These are phyloP conservation scores for Boletus patriciae DNA, from an alignment of 768 basidiomycete species.

Conservation along the genomic window DNA sequence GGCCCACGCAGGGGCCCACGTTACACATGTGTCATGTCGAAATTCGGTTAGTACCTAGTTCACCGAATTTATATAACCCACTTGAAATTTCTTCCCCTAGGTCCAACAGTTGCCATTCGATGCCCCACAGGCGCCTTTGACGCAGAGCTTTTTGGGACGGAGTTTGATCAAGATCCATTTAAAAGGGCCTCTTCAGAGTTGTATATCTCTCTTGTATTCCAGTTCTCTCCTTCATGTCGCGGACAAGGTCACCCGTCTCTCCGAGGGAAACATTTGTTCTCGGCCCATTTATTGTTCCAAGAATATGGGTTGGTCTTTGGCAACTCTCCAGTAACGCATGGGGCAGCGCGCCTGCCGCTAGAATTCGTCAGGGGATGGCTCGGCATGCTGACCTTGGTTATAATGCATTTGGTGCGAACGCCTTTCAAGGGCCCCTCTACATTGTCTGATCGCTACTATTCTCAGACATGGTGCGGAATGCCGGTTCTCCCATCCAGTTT, in stretches of 20 bases:
- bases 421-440: constrained; percentile 9
- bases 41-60: constrained; percentile 12
- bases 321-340: constrained; percentile 85
- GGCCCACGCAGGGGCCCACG: background rate
- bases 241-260: constrained; percentile 9
- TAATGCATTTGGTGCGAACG: constrained; percentile 44
- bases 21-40: constrained; percentile 11
- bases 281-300: constrained; percentile 57
- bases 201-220: constrained; percentile 9
- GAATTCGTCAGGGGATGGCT: constrained; percentile 67
- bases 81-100: background rate
- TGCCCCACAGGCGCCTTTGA: constrained; percentile 4
- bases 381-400: constrained; percentile 58
- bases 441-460: constrained; percentile 7
- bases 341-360: constrained; percentile 69
- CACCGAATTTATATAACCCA: constrained; percentile 13
- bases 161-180: constrained; percentile 32
- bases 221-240: constrained; percentile 22
- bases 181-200: constrained; percentile 16
- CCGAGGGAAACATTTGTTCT: constrained; percentile 50
- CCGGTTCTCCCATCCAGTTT: constrained; percentile 2
- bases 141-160: constrained; percentile 26
- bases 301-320: constrained; percentile 80
- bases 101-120: constrained; percentile 5
- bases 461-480: constrained; percentile 55